phyloP scores from a whole-genome alignment of 805 yeast genomes.

The Pichia eremophila region DNA sequence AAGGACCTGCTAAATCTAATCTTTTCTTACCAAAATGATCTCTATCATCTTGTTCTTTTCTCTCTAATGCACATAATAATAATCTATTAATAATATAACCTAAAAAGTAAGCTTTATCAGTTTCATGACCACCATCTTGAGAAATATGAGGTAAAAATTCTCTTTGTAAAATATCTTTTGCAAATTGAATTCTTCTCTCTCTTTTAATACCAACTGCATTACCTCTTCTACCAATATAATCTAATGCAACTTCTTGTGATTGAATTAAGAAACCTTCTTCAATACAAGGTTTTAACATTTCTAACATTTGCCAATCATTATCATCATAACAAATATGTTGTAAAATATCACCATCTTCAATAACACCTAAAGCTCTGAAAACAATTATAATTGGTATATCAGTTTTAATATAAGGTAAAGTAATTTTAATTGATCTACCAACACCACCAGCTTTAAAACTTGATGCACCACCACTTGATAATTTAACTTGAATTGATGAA shows the following conservation, averaged over 20 bases:
- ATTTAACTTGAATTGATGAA: slow-evolving; percentile 87
- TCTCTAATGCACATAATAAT: slow-evolving; percentile 88
- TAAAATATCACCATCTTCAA: slow-evolving; percentile 97
- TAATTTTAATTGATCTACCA: slow-evolving; percentile 86
- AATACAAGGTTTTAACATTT: slow-evolving; percentile 97
- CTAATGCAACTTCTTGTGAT: slow-evolving; percentile 95
- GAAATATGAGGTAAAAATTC: slow-evolving; percentile 96
- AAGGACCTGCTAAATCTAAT: slow-evolving; percentile 96
- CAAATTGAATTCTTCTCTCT: slow-evolving; percentile 97
- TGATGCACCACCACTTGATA: slow-evolving; percentile 45
- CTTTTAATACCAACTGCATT: slow-evolving; percentile 92
- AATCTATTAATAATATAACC: slow-evolving; percentile 97
- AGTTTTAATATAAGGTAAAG: slow-evolving; percentile 91
- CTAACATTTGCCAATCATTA: slow-evolving; percentile 98
- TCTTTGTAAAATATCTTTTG: slow-evolving; percentile 91
- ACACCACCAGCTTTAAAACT: slow-evolving; percentile 39
- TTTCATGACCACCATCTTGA: slow-evolving; percentile 93
- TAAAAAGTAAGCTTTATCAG: slow-evolving; percentile 91
- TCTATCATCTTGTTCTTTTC: slow-evolving; percentile 98
- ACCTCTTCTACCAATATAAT: slow-evolving; percentile 97
- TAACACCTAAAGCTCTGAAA: slow-evolving; percentile 95
- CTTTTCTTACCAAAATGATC: slow-evolving; percentile 99
- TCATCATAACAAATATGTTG: slow-evolving; percentile 98
- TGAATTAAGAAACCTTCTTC: slow-evolving; percentile 98
- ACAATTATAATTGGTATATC: slow-evolving; percentile 96